phyloP scores from a whole-genome alignment of 2,329 filamentous ascomycete species.

The Pezicula neosporulosa region DNA sequence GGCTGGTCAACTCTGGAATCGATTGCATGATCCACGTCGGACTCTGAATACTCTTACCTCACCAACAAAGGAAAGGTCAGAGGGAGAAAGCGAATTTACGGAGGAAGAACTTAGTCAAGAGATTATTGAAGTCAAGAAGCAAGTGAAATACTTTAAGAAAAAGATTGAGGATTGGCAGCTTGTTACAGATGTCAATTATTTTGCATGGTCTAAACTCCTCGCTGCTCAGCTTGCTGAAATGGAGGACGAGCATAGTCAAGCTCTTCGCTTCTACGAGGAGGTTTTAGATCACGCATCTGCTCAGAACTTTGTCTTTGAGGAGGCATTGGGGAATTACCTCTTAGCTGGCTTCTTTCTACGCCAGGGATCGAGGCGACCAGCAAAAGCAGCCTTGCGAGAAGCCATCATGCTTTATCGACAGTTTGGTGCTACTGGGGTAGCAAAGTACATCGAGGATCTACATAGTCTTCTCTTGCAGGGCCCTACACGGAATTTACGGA shows the following conservation, averaged over 20 bases:
- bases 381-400: conserved; percentile 65
- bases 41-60: conserved; percentile 18
- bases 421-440: conserved; percentile 66
- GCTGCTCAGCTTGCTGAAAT: conserved; percentile 68
- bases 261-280: conserved; percentile 64
- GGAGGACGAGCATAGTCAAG: conserved; percentile 49
- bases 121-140: conserved; percentile 44
- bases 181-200: conserved; percentile 68
- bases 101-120: conserved; percentile 41
- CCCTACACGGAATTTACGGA: conserved; percentile 54
- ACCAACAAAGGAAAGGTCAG: neutral
- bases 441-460: conserved; percentile 63
- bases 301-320: conserved; percentile 65
- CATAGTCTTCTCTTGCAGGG: conserved; percentile 66
- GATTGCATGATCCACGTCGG: conserved; percentile 21
- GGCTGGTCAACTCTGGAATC: conserved; percentile 42
- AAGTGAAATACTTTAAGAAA: conserved; percentile 52
- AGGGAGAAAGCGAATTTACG: neutral
- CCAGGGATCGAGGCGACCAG: conserved; percentile 61
- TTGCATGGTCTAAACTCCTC: conserved; percentile 64
- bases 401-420: conserved; percentile 65
- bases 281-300: conserved; percentile 69
- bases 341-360: conserved; percentile 70
- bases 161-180: conserved; percentile 62
- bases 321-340: conserved; percentile 70